Base-by-base conservation (phyloP, 345 rosid species). In the Linum lewisii region DNA sequence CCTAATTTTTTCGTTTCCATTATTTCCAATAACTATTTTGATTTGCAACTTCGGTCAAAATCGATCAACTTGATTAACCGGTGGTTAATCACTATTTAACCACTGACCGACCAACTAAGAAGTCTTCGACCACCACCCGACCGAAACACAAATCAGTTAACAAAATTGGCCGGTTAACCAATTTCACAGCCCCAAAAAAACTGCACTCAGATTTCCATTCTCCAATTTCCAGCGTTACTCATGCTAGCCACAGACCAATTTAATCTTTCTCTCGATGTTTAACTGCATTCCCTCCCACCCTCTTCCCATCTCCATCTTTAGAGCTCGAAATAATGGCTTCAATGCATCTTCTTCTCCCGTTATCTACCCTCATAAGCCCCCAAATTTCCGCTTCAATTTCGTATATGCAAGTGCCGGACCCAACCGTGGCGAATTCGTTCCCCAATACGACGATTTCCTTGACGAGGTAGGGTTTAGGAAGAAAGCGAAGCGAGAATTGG, bases 381-480 rank as follows among this genome's bases (percentile, higher is more conserved):
- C 65, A 69, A 65, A 20, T 65, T 23, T 54, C 60, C 59, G 59
- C 24, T 58, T 70, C 10, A 64, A 59, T 16, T 2, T 60, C 13
- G 9, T 56, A 5, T 24, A 9, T 54, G 21, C 67, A 15, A 64
- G 52, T 26, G 42, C 61, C 44, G 10, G 37, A n/a, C 56, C 32
- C 56, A 55, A 51, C 24, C 3, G 58, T 22, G 42, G 56, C 4
- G 58, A 22, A 7, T 21, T 50, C 55, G 63, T 14, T 15, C 26
- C 68, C 2, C 62, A 57, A 14, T 36, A 54, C 4, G 9, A 20
- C 51, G 54, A 59, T n/a, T 73, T 58, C 38, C 52, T 52, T 50
- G 63, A 66, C 24, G 75, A 78, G 20, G 64, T 79, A 45, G 79
- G 75, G 66, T 77, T 68, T 42, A 69, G 60, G 57, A 79, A 76